A percentile compares a stretch with the other conserved stretches of the same genome.
These are phyloP conservation scores for Paramecium pentaurelia DNA, from an alignment of 73 alveolate species.

Conservation along the genomic window DNA sequence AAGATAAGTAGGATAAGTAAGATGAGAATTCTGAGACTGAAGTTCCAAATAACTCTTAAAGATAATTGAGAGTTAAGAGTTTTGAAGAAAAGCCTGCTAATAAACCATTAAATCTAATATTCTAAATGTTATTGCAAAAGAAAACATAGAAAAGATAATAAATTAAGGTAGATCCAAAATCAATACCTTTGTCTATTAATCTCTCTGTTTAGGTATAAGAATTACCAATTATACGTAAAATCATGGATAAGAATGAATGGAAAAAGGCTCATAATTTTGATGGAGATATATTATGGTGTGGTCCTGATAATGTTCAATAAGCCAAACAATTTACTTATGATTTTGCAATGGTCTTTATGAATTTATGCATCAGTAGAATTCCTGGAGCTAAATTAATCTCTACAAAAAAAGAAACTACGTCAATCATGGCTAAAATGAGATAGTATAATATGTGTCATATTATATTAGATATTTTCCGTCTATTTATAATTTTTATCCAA, in stretches of 20 bases:
- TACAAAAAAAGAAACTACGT: slow-evolving; percentile 74
- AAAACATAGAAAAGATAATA: slow-evolving; percentile 29
- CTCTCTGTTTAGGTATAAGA: slow-evolving; percentile 20
- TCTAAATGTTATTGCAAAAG: background rate
- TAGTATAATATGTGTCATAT: slow-evolving; percentile 25
- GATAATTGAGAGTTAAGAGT: slow-evolving; percentile 6
- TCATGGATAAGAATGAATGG: slow-evolving; percentile 64
- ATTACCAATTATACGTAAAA: background rate
- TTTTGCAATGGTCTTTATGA: slow-evolving; percentile 36
- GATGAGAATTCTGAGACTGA: background rate
- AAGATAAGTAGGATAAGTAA: background rate
- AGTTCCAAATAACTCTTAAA: background rate
- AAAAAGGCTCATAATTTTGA: slow-evolving; percentile 54
- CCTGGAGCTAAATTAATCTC: slow-evolving; percentile 76
- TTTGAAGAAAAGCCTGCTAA: background rate
- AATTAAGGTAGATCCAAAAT: slow-evolving; percentile 21
- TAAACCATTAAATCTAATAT: background rate
- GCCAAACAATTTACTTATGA: slow-evolving; percentile 56
- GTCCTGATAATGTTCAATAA: slow-evolving; percentile 51
- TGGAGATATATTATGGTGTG: slow-evolving; percentile 64
- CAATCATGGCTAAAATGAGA: slow-evolving; percentile 67
- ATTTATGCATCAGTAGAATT: slow-evolving; percentile 56
- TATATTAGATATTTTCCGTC: slow-evolving; percentile 72
- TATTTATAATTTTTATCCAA: slow-evolving; percentile 72
- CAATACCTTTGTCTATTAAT: background rate